These are phyloP conservation scores for Glycine latifolia DNA, from an alignment of 306 rosid species.

Conservation along the genomic window DNA sequence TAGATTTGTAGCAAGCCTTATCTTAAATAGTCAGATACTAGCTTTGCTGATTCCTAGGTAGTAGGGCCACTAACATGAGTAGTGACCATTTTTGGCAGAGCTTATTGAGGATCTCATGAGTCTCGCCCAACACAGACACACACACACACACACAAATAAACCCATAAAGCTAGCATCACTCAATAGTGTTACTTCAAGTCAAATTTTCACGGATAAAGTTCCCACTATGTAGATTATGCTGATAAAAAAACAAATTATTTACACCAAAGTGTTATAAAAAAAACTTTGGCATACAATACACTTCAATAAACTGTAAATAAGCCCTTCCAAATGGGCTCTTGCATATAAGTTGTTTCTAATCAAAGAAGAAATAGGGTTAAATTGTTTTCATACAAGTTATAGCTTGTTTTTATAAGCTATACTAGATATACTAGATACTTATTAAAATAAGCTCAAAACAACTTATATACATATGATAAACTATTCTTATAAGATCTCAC, in stretches of 20 bases:
- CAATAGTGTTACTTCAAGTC: neutral
- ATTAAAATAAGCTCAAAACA: neutral
- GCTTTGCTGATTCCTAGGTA: constrained; percentile 3
- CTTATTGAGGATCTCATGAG: too few species aligned
- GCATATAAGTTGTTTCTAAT: neutral
- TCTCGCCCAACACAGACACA: too few species aligned
- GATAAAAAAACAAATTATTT: too few species aligned
- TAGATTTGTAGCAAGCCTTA: neutral
- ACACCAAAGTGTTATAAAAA: neutral
- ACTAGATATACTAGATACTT: neutral
- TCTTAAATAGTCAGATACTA: neutral
- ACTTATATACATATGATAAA: neutral
- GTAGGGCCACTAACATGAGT: neutral
- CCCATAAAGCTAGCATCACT: too few species aligned
- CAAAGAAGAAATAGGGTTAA: neutral
- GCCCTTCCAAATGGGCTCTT: neutral
- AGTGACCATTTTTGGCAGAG: too few species aligned
- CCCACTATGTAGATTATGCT: too few species aligned
- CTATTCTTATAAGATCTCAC: neutral
- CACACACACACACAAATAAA: too few species aligned
- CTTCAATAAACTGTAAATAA: neutral
- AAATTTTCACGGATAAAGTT: too few species aligned
- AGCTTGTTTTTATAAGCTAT: neutral
- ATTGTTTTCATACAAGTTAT: neutral
- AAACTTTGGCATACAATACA: neutral